A percentile compares a stretch with the other conserved stretches of the same genome.
phyloP scores from a whole-genome alignment of 306 rosid species.

The Corylus heterophylla region DNA sequence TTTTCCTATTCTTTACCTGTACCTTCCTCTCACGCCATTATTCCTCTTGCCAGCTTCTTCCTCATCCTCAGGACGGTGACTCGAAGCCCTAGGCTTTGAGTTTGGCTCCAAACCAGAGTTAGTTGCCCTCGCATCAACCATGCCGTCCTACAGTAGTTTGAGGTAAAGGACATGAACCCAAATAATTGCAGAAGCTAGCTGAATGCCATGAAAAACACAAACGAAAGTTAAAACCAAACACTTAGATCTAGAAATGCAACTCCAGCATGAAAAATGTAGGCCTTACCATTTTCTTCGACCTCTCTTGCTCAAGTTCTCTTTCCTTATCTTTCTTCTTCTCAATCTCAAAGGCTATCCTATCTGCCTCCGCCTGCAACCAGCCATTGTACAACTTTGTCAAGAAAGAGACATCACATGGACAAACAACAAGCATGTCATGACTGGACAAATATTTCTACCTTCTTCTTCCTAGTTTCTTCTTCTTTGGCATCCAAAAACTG shows the following conservation, averaged over 20 bases:
- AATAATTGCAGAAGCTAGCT: slow-evolving; percentile 99
- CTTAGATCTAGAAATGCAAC: slow-evolving; percentile 48
- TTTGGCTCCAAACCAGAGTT: slow-evolving; percentile 53
- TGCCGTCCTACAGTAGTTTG: slow-evolving; percentile 99
- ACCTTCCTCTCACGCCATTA: slow-evolving; percentile 63
- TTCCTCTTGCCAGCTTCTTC: slow-evolving; percentile 60
- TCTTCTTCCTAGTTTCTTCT: slow-evolving; percentile 79
- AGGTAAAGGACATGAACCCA: slow-evolving; percentile 99
- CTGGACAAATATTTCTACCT: slow-evolving; percentile 43
- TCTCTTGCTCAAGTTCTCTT: slow-evolving; percentile 69
- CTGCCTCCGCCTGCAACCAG: slow-evolving; percentile 75
- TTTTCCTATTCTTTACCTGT: slow-evolving; percentile 47
- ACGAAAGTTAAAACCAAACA: slow-evolving; percentile 81
- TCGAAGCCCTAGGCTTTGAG: slow-evolving; percentile 56
- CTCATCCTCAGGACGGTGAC: slow-evolving; percentile 48
- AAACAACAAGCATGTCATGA: slow-evolving; percentile 13
- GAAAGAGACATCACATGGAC: slow-evolving; percentile 15
- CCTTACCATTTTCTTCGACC: slow-evolving; percentile 81
- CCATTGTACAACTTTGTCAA: slow-evolving; percentile 24
- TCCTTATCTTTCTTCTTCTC: slow-evolving; percentile 84
- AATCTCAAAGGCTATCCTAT: slow-evolving; percentile 74
- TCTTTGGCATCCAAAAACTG: slow-evolving; percentile 95
- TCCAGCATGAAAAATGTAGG: slow-evolving; percentile 64
- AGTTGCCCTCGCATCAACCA: slow-evolving; percentile 61
- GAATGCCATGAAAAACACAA: slow-evolving; percentile 86